Conservation (phyloP, 768 basidiomycete species). For the Pleurotus djamor region DNA sequence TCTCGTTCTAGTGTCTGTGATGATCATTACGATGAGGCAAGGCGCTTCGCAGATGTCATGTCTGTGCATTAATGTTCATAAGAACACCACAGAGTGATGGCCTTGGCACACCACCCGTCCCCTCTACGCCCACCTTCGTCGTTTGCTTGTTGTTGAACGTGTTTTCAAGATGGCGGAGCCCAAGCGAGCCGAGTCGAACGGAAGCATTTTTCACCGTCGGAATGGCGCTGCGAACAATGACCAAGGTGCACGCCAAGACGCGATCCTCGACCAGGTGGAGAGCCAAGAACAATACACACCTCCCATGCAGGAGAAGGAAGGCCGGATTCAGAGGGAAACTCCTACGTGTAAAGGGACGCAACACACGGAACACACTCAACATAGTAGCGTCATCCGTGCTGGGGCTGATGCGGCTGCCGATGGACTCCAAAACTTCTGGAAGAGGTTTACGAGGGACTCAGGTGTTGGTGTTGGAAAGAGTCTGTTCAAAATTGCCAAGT, state of each 20-base stretch:
- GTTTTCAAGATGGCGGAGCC: background rate
- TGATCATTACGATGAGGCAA: too few relatives aligned
- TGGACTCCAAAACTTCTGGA: constrained; percentile 25
- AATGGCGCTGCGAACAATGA: background rate
- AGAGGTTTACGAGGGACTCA: constrained; percentile 45
- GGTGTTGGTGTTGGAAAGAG: constrained; percentile 43
- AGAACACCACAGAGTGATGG: too few relatives aligned
- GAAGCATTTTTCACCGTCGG: background rate
- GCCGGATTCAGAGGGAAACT: too few relatives aligned
- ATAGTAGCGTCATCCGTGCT: background rate
- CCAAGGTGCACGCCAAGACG: background rate
- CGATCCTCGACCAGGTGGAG: background rate
- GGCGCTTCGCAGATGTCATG: too few relatives aligned
- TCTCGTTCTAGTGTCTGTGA: too few relatives aligned
- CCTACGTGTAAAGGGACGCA: background rate
- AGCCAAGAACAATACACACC: background rate
- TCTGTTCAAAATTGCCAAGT: constrained; percentile 41
- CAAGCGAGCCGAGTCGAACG: background rate
- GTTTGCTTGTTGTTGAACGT: background rate
- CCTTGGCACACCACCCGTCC: background rate
- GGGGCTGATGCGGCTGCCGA: background rate
- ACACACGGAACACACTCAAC: background rate
- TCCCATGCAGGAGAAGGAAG: too few relatives aligned
- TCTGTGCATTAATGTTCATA: too few relatives aligned
- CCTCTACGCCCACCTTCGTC: background rate